Evolutionary conservation across 2,329 filamentous ascomycete genomes (phyloP), one percentile per base, ranked within the genome.

Genomic region (Fusarium proliferatum): DNA sequence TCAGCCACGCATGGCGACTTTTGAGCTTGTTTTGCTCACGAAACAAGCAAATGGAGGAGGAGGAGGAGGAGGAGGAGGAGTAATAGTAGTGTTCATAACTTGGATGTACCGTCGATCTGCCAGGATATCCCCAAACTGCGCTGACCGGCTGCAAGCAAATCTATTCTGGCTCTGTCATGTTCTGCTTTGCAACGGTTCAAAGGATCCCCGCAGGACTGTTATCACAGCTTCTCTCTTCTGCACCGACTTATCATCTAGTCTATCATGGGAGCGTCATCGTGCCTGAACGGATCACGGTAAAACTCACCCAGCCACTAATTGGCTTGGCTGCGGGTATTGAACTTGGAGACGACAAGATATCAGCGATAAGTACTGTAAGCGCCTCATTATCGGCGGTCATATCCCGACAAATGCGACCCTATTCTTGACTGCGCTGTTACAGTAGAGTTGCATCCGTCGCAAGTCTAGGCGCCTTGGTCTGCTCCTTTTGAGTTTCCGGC

Each of bases 131-230:
- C 39, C 64, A 61, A 59, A 41, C 34, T 67, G 61, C 64, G 28
- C 67, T 78, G 77, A 79, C 76, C 77, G 76, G 74, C 72, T 77
- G 71, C 76, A 78, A 69, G 69, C 69, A 64, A 69, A 67, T 71
- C 69, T 52, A 58, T 48, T 67, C 49, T 59, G 56, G 46, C 43
- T 58, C 42, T 48, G 56, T 30, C 36, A 41, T 42, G 21, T 28
- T 41, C 23, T 41, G 51, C 51, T 55, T 45, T 38, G 15, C 5
- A 51, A 59, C 33, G 33, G 30, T 30, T 51, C 60, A 62, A 64
- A 58, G 48, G 36, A 61, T 60, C 62, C 55, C 51, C 67, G 33
- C 67, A 49, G 48, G 42, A 41, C 64, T 60, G 72, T 74, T 75
- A 74, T 74, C 72, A 68, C 64, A 26, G 39, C 63, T 61, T 45